Evolutionary conservation across 345 rosid species (phyloP).

Genomic region (Euphorbia tirucalli): DNA sequence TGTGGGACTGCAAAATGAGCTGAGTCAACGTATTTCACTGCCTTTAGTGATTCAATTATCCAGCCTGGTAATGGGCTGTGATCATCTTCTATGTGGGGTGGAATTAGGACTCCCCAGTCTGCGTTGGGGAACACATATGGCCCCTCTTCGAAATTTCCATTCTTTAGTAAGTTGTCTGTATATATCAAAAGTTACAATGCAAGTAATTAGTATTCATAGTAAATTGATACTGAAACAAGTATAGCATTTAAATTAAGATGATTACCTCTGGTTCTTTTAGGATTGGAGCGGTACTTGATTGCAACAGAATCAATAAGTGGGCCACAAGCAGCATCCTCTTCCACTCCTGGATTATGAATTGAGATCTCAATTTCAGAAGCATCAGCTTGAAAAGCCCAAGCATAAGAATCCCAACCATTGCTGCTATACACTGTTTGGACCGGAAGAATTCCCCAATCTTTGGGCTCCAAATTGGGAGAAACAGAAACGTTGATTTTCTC

Average conservation of each 20-base stretch:
- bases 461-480: conserved; percentile 36
- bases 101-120: conserved; percentile 62
- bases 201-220: too few species aligned
- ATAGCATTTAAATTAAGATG: too few species aligned
- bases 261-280: conserved; percentile 42
- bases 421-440: conserved; percentile 86
- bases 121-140: conserved; percentile 53
- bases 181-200: too few species aligned
- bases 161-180: conserved; percentile 69
- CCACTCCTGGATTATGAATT: conserved; percentile 70
- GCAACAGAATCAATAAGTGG: conserved; percentile 72
- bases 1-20: conserved; percentile 53
- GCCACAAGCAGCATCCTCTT: conserved; percentile 80
- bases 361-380: conserved; percentile 38
- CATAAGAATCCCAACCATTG: conserved; percentile 78
- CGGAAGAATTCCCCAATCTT: conserved; percentile 65
- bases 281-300: conserved; percentile 47
- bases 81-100: conserved; percentile 65
- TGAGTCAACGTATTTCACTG: conserved; percentile 61
- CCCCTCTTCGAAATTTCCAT: conserved; percentile 73
- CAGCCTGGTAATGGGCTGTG: conserved; percentile 77
- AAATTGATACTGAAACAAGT: too few species aligned
- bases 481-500: conserved; percentile 72
- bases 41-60: conserved; percentile 78
- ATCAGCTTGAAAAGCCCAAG: conserved; percentile 73